These are phyloP conservation scores for Heliamphora exappendiculata DNA, from an alignment of 148 eudicot genomes.

Conservation along the genomic window DNA sequence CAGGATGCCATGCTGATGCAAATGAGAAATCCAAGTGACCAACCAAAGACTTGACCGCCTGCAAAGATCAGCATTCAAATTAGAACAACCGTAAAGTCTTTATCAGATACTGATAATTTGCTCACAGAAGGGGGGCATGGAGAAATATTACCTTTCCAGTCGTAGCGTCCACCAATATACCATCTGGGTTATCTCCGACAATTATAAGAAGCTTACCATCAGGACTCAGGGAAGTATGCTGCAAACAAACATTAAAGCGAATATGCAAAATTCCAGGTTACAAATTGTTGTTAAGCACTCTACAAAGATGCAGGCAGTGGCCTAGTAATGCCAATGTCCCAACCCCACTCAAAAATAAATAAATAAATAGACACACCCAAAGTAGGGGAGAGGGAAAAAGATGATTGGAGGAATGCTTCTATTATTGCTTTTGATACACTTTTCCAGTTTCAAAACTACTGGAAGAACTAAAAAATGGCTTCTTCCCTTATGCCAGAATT, in stretches of 20 bases:
- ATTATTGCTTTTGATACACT: background rate
- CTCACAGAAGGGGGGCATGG: background rate
- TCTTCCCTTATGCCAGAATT: too few relatives aligned
- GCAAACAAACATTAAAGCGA: slow-evolving; percentile 4
- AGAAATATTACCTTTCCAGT: slow-evolving; percentile 51
- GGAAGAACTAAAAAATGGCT: background rate
- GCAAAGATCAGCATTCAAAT: slow-evolving; percentile 13
- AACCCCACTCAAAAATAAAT: background rate
- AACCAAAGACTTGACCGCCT: slow-evolving; percentile 38
- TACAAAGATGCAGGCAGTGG: background rate
- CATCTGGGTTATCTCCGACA: slow-evolving; percentile 68
- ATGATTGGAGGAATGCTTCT: background rate
- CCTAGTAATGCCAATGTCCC: background rate
- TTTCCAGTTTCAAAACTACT: background rate
- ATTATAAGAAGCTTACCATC: slow-evolving; percentile 53
- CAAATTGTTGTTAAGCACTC: background rate
- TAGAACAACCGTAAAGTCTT: background rate
- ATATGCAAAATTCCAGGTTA: background rate
- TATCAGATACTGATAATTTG: background rate
- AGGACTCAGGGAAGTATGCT: slow-evolving; percentile 81
- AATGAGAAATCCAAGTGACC: slow-evolving; percentile 78
- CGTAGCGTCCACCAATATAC: slow-evolving; percentile 55
- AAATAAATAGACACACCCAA: too few relatives aligned
- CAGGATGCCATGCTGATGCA: slow-evolving; percentile 90
- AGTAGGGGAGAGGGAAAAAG: too few relatives aligned